Percentiles rank a stretch among this genome's conserved stretches.
Evolutionary conservation across 164 flowering plant species (phyloP).

Genomic region (Litsea cubeba): DNA sequence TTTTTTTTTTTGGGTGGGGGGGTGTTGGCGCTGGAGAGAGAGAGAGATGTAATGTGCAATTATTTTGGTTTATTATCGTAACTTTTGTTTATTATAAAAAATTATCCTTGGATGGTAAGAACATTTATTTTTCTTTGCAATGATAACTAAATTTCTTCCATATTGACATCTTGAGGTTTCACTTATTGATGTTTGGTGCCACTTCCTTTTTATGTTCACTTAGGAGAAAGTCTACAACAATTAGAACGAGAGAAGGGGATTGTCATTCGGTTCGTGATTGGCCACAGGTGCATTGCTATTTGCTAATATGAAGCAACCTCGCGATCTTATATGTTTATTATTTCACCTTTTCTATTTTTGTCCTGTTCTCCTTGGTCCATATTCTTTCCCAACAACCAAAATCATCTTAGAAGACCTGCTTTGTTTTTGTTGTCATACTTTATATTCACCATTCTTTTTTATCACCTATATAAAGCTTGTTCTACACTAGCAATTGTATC

Average conservation of each 20-base stretch:
- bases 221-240: constrained; percentile 72
- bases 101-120: neutral
- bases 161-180: neutral
- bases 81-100: too few relatives aligned
- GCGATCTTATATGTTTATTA: neutral
- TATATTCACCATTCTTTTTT: neutral
- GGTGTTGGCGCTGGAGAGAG: too few relatives aligned
- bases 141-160: neutral
- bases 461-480: neutral
- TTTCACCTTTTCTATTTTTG: neutral
- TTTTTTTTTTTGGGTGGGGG: too few relatives aligned
- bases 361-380: too few relatives aligned
- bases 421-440: neutral
- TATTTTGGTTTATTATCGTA: too few relatives aligned
- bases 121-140: neutral
- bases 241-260: constrained; percentile 90
- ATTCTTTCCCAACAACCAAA: too few relatives aligned
- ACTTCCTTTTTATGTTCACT: constrained; percentile 4
- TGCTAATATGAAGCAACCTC: neutral
- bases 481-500: neutral
- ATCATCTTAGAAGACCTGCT: neutral
- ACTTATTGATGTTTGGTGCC: neutral
- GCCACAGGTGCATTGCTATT: constrained; percentile 62
- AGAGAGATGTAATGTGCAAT: too few relatives aligned
- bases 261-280: constrained; percentile 91